Evolutionary conservation across 176 grass and related monocot species (phyloP).

Genomic region (Aegilops speltoides): DNA sequence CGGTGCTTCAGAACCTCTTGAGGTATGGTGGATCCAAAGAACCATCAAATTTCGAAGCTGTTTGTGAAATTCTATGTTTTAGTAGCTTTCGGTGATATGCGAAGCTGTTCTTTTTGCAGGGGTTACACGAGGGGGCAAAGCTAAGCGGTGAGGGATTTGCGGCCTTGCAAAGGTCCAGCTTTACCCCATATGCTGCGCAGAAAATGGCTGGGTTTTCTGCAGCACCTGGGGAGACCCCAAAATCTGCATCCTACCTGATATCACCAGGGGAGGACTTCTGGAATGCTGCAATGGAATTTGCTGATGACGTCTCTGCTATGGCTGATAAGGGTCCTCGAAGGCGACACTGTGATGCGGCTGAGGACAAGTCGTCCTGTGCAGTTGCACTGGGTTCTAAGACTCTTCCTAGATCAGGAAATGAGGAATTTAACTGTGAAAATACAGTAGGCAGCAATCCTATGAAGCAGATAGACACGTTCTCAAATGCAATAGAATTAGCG

Average conservation of each 20-base stretch:
- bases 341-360: slow-evolving; percentile 34
- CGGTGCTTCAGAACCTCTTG: slow-evolving; percentile 18
- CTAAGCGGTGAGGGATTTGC: slow-evolving; percentile 6
- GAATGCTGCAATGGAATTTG: slow-evolving; percentile 83
- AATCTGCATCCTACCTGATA: slow-evolving; percentile 55
- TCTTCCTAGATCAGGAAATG: slow-evolving; percentile 43
- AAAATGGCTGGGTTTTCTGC: slow-evolving; percentile 43
- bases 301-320: slow-evolving; percentile 54
- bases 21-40: slow-evolving; percentile 19
- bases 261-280: slow-evolving; percentile 96
- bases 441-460: slow-evolving; percentile 42
- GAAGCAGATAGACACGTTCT: slow-evolving; percentile 50
- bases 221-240: slow-evolving; percentile 59
- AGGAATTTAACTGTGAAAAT: slow-evolving; percentile 32
- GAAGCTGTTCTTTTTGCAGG: slow-evolving; percentile 31
- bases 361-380: slow-evolving; percentile 73
- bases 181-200: slow-evolving; percentile 51
- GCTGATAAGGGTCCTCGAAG: slow-evolving; percentile 32
- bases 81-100: slow-evolving; percentile 9
- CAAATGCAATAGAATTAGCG: slow-evolving; percentile 25
- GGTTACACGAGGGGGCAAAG: slow-evolving; percentile 24
- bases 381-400: slow-evolving; percentile 48
- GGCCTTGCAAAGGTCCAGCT: slow-evolving; percentile 70
- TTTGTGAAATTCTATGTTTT: slow-evolving; percentile 16
- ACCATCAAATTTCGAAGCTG: neutral